These are phyloP conservation scores for Trichoderma sp. DNA, from an alignment of 2,329 filamentous ascomycete species.

Conservation along the genomic window DNA sequence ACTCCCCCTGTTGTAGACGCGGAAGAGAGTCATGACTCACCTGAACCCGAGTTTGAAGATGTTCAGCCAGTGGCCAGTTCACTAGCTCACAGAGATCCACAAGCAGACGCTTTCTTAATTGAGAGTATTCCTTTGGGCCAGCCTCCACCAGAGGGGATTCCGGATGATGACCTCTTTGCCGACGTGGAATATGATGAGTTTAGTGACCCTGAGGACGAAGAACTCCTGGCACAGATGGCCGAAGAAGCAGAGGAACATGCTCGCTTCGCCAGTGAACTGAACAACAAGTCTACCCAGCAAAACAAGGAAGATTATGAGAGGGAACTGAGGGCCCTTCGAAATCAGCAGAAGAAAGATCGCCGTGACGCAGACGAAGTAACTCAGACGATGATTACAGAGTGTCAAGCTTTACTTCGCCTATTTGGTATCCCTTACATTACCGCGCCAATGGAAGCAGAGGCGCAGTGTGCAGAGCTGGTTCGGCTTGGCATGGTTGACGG, in stretches of 20 bases:
- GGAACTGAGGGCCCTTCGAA: slow-evolving; percentile 81
- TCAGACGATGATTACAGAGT: slow-evolving; percentile 92
- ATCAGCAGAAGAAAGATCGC: slow-evolving; percentile 94
- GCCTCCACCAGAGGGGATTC: slow-evolving; percentile 19
- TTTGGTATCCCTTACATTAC: slow-evolving; percentile 97
- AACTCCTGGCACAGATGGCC: slow-evolving; percentile 80
- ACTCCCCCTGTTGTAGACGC: not conserved
- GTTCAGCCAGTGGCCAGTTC: slow-evolving; percentile 21
- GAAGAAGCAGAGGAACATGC: slow-evolving; percentile 92
- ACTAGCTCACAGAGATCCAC: slow-evolving; percentile 13
- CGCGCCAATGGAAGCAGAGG: slow-evolving; percentile 98
- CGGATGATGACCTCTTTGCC: slow-evolving; percentile 45
- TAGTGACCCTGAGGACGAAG: slow-evolving; percentile 88
- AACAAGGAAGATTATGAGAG: slow-evolving; percentile 78
- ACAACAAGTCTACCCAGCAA: slow-evolving; percentile 66
- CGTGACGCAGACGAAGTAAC: slow-evolving; percentile 96
- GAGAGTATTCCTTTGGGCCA: slow-evolving; percentile 19
- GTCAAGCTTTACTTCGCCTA: slow-evolving; percentile 81
- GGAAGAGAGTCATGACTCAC: slow-evolving; percentile 33
- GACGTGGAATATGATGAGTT: slow-evolving; percentile 69
- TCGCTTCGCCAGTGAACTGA: slow-evolving; percentile 83
- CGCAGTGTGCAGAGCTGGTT: slow-evolving; percentile 92
- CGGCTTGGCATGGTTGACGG: slow-evolving; percentile 85
- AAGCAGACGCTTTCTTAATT: slow-evolving; percentile 21
- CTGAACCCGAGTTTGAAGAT: slow-evolving; percentile 38